Conservation (phyloP, 257 asterid species). For the Solanum verrucosum region DNA sequence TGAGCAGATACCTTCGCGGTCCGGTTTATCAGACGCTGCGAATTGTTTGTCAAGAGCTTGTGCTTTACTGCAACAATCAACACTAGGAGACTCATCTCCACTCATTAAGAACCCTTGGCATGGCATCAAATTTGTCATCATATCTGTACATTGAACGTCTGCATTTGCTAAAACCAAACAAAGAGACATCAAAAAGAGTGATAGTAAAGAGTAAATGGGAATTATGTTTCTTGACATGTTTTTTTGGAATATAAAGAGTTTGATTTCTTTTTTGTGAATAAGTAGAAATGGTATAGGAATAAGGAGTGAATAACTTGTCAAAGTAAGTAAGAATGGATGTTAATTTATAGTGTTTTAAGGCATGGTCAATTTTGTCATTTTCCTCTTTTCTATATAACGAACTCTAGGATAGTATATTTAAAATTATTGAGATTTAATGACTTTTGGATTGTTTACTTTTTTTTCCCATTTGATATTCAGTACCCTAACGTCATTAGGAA, state of each 20-base stretch:
- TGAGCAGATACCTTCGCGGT: constrained; percentile 20
- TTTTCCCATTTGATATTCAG: not conserved
- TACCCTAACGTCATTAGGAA: not conserved
- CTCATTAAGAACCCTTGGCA: constrained; percentile 24
- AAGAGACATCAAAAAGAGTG: not conserved
- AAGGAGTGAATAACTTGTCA: not conserved
- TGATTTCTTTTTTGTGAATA: not conserved
- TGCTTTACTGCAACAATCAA: constrained; percentile 12
- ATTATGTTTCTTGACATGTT: not conserved
- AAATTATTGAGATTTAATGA: not conserved
- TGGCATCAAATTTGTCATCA: constrained; percentile 19
- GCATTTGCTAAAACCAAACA: not conserved
- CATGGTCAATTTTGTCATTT: not conserved
- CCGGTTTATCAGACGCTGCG: constrained; percentile 3
- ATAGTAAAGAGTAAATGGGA: not conserved
- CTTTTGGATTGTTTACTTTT: not conserved
- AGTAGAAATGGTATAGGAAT: not conserved
- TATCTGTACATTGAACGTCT: constrained; percentile 19
- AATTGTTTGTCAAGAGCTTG: constrained; percentile 17
- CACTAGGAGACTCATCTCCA: constrained; percentile 19
- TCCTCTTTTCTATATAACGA: not conserved
- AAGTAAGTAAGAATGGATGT: not conserved
- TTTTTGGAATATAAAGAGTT: not conserved
- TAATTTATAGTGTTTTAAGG: not conserved
- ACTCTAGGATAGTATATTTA: not conserved